Percentiles rank a stretch among this genome's conserved stretches.
These are phyloP conservation scores for Trametes maxima DNA, from an alignment of 768 basidiomycete species.

Conservation along the genomic window DNA sequence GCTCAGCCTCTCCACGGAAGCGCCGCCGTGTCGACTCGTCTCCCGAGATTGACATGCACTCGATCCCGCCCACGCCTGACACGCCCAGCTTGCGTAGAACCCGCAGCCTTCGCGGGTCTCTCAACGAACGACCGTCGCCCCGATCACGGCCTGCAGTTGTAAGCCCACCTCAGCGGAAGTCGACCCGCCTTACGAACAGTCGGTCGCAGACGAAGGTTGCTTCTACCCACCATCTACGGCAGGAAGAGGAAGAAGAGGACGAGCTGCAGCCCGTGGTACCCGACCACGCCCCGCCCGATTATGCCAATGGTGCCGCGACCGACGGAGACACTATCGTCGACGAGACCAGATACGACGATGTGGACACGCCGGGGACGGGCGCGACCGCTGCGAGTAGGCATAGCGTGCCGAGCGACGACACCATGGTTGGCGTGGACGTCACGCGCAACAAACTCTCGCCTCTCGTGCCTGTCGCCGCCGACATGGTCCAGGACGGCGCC, in stretches of 20 bases:
- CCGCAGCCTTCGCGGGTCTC: slow-evolving; percentile 5
- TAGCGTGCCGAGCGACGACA: slow-evolving; percentile 62
- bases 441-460: slow-evolving; percentile 29
- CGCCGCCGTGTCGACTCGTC: slow-evolving; percentile 37
- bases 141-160: not conserved
- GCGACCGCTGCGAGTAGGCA: slow-evolving; percentile 46
- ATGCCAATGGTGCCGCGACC: slow-evolving; percentile 5
- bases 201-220: slow-evolving; percentile 2
- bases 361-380: slow-evolving; percentile 51
- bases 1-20: slow-evolving; percentile 30
- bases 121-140: slow-evolving; percentile 5
- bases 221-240: not conserved
- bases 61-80: slow-evolving; percentile 2
- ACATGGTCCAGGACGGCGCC: slow-evolving; percentile 1
- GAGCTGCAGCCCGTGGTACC: slow-evolving; percentile 4
- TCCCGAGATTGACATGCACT: slow-evolving; percentile 22
- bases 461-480: not conserved
- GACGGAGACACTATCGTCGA: slow-evolving; percentile 2
- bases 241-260: slow-evolving; percentile 22
- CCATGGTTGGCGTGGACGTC: slow-evolving; percentile 44
- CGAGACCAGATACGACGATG: slow-evolving; percentile 50
- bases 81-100: slow-evolving; percentile 16
- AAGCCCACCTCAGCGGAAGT: slow-evolving; percentile 10
- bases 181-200: slow-evolving; percentile 9
- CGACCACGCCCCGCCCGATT: not conserved